phyloP scores from a whole-genome alignment of 805 yeast species.

The Nakazawaea wickerhamii region DNA sequence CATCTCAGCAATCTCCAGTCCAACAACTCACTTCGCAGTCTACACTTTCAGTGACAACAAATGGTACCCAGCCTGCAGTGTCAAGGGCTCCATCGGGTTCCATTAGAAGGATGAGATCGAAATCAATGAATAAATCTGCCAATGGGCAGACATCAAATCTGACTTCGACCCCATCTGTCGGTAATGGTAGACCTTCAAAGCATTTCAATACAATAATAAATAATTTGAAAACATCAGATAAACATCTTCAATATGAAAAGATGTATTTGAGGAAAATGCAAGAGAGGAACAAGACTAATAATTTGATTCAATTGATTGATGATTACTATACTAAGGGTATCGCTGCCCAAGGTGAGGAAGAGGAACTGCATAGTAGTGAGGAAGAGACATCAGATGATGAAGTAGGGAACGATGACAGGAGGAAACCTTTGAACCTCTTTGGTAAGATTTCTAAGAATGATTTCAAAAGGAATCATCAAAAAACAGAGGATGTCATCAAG shows the following conservation, averaged over 20 bases:
- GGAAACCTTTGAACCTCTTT: conserved; percentile 8
- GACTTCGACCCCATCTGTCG: conserved; percentile 16
- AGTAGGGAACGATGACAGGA: conserved; percentile 30
- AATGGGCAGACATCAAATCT: conserved; percentile 7
- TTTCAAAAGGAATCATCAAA: not conserved
- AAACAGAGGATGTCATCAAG: conserved; percentile 3
- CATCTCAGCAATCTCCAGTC: not conserved
- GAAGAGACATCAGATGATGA: conserved; percentile 19
- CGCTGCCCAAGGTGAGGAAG: conserved; percentile 22
- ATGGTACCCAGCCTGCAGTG: conserved; percentile 11
- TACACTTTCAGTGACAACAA: not conserved
- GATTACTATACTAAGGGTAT: conserved; percentile 53
- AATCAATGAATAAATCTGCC: conserved; percentile 9
- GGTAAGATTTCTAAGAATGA: conserved; percentile 6
- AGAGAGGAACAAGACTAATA: conserved; percentile 23
- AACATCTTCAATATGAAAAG: conserved; percentile 49
- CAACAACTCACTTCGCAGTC: not conserved
- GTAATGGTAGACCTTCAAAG: conserved; percentile 14
- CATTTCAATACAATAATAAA: conserved; percentile 25
- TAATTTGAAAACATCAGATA: conserved; percentile 29
- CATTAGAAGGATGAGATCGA: conserved; percentile 10
- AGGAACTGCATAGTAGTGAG: not conserved
- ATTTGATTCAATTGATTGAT: conserved; percentile 29
- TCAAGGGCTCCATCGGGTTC: conserved; percentile 12
- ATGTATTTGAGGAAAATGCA: conserved; percentile 43